Conservation (phyloP, 495 filamentous ascomycete genomes). For the Immersiella caudata region DNA sequence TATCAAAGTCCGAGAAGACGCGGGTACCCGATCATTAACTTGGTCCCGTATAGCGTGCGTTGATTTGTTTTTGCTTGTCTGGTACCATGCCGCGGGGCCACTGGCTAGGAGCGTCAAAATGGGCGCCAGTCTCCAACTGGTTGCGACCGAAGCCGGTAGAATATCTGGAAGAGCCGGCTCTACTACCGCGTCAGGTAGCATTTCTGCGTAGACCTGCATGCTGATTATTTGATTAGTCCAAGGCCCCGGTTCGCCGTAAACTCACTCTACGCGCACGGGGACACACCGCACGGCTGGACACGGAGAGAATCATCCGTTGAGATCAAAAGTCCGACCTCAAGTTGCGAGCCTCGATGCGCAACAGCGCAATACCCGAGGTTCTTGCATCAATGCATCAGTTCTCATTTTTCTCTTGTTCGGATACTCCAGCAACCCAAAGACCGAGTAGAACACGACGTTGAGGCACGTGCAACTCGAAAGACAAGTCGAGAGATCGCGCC, state of each 20-base stretch:
- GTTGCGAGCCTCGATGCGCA: background rate
- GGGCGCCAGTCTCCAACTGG: background rate
- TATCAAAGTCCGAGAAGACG: slow-evolving; percentile 9
- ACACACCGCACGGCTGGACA: background rate
- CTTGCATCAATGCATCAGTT: no score
- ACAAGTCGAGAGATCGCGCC: no score
- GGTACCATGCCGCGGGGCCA: background rate
- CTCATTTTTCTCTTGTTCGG: background rate
- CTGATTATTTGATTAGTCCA: background rate
- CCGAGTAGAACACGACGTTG: no score
- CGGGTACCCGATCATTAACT: background rate
- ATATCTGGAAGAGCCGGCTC: background rate
- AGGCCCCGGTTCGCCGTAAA: background rate
- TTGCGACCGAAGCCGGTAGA: background rate
- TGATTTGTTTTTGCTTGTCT: background rate
- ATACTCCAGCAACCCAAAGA: background rate
- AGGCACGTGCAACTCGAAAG: no score
- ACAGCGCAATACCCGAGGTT: background rate
- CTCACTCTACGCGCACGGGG: background rate
- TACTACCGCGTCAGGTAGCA: background rate
- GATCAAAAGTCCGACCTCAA: background rate
- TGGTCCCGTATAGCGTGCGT: background rate
- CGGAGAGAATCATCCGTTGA: background rate
- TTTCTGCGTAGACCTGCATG: background rate
- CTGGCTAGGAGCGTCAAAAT: background rate